phyloP scores from a whole-genome alignment of 2,329 filamentous ascomycete species.

The Orbilia ellipsospora region DNA sequence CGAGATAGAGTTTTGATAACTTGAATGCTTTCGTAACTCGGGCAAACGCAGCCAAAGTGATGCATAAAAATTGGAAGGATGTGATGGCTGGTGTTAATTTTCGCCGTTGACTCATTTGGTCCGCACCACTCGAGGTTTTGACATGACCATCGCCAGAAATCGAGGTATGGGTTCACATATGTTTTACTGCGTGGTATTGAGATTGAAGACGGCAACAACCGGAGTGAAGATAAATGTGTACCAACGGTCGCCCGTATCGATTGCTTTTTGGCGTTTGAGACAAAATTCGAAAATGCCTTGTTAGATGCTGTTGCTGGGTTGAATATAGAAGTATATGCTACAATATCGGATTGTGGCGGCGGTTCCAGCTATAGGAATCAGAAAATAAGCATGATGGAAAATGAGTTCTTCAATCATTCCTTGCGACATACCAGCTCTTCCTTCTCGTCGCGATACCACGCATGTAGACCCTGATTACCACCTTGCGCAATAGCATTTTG shows the following conservation, averaged over 20 bases:
- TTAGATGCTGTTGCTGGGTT: conserved; percentile 70
- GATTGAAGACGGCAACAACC: conserved; percentile 68
- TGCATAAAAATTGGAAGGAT: conserved; percentile 79
- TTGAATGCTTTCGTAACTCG: conserved; percentile 73
- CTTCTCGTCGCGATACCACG: conserved; percentile 66
- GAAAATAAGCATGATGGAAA: neutral
- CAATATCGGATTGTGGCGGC: conserved; percentile 70
- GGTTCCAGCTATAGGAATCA: conserved; percentile 58
- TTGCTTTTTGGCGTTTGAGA: conserved; percentile 73
- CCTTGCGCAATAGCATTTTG: conserved; percentile 67
- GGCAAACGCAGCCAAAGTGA: conserved; percentile 79
- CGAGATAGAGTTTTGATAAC: conserved; percentile 70
- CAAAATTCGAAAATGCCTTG: conserved; percentile 72
- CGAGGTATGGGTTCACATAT: conserved; percentile 74
- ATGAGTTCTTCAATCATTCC: no score
- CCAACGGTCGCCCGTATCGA: conserved; percentile 70
- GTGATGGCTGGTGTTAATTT: conserved; percentile 72
- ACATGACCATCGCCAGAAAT: conserved; percentile 75
- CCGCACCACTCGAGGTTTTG: conserved; percentile 74
- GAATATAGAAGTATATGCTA: conserved; percentile 76
- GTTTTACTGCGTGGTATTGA: conserved; percentile 60
- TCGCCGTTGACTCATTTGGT: conserved; percentile 67
- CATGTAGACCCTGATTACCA: conserved; percentile 65
- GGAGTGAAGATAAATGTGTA: conserved; percentile 68
- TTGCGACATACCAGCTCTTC: conserved; percentile 61